Conservation (phyloP, 352 stramenopile species). For the Phytophthora tubulina region DNA sequence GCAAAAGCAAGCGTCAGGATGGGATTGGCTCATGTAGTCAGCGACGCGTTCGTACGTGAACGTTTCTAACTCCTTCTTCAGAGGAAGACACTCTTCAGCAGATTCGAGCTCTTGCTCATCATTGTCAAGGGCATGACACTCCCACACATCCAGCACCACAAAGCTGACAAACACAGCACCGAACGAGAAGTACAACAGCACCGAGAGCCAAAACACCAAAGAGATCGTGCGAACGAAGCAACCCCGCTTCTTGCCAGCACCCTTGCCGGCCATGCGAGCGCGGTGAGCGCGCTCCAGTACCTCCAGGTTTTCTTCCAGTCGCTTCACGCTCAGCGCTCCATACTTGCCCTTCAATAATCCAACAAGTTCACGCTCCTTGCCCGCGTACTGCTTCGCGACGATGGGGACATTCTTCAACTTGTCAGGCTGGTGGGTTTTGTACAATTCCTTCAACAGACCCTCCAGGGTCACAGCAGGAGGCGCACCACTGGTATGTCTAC, state of each 20-base stretch:
- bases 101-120: conserved; percentile 36
- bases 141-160: conserved; percentile 46
- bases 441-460: conserved; percentile 68
- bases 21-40: conserved; percentile 40
- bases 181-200: conserved; percentile 43
- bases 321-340: conserved; percentile 78
- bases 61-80: conserved; percentile 44
- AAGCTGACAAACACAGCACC: conserved; percentile 46
- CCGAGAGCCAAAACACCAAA: conserved; percentile 43
- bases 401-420: conserved; percentile 69
- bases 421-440: conserved; percentile 81
- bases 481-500: conserved; percentile 9
- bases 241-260: conserved; percentile 36
- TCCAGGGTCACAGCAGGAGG: conserved; percentile 55
- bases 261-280: conserved; percentile 12
- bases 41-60: conserved; percentile 45
- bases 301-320: conserved; percentile 66
- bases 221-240: conserved; percentile 43
- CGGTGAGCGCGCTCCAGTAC: conserved; percentile 42
- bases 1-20: conserved; percentile 54
- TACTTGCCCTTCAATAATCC: conserved; percentile 74
- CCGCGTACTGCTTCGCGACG: conserved; percentile 66
- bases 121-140: conserved; percentile 35
- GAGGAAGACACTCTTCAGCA: conserved; percentile 30
- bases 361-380: conserved; percentile 76